Evolutionary conservation across 768 basidiomycete genomes (phyloP), one percentile per base, ranked within the genome.

Genomic region (Leucocoprinus leucothites): DNA sequence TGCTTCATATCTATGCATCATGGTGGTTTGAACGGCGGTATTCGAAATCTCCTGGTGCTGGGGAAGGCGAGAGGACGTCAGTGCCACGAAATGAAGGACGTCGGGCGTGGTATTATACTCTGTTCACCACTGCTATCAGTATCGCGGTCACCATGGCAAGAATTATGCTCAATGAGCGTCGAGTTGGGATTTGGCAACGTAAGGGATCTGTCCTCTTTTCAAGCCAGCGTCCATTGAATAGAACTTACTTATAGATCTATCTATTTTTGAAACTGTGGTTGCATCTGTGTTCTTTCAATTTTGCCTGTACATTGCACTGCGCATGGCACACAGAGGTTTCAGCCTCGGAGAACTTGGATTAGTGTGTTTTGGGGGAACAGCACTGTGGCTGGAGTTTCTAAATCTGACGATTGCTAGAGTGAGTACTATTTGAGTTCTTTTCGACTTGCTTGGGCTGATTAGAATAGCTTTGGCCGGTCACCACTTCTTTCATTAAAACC

Each of bases 331-430:
- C 63, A 82, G 89, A n/a, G 91, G 91, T 9, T 95, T 98, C 71
- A 98, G 95, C 0, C 80, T 99, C 1, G 97, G 97, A 28, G 97
- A 99, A 67, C 79, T 98, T 16, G 89, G 87, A 22, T 71, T 98
- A 22, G 91, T 96, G 16, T 89, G 87, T 42, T 91, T 92, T 60
- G 93, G 94, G 40, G 94, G 90, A 4, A 89, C 94, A 1, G 86
- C 86, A 0, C 67, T 98, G 21, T 87, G 85, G 61, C 86, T 94
- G 76, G 96, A 98, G 68, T 79, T 90, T 31, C 74, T 94, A 58
- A 90, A 91, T 61, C 66, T 98, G 48, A 96, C 94, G 1, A 84
- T 84, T 46, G 86, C 91, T 31, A 78, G 82, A 69, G 95, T 96
- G 65, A 49, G 87, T 73, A 35, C 11, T 35, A 40, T 31, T 25